These are phyloP conservation scores for Rhodotorula diobovata DNA, from an alignment of 768 basidiomycete genomes.

Conservation along the genomic window DNA sequence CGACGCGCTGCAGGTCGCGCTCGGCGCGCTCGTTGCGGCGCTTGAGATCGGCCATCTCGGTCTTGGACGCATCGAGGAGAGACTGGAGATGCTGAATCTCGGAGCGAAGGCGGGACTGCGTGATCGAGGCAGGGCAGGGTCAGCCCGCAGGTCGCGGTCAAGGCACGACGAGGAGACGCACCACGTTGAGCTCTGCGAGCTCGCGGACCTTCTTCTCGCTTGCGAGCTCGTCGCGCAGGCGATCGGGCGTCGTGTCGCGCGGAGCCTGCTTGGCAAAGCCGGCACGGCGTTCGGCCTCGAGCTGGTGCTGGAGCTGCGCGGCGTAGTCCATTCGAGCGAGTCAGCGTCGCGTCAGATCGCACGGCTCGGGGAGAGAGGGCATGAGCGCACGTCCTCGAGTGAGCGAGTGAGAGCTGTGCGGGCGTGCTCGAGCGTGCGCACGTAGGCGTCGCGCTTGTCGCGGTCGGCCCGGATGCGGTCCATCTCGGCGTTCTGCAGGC, in stretches of 20 bases:
- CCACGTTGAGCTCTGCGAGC: slow-evolving; percentile 42
- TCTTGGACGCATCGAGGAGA: slow-evolving; percentile 1
- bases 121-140: background rate
- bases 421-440: slow-evolving; percentile 29
- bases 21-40: slow-evolving; percentile 4
- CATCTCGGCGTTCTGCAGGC: slow-evolving; percentile 35
- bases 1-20: slow-evolving; percentile 28
- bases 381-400: slow-evolving; percentile 32
- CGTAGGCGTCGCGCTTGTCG: slow-evolving; percentile 32
- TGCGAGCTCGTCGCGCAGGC: slow-evolving; percentile 27
- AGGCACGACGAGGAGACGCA: background rate
- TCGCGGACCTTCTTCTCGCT: slow-evolving; percentile 41
- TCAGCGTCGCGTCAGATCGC: background rate
- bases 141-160: background rate
- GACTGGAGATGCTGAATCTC: slow-evolving; percentile 29
- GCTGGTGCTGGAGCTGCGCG: slow-evolving; percentile 30
- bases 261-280: slow-evolving; percentile 9
- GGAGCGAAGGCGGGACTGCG: slow-evolving; percentile 26
- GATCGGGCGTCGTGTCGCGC: slow-evolving; percentile 12
- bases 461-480: slow-evolving; percentile 30
- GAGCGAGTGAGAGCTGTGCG: slow-evolving; percentile 17
- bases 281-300: slow-evolving; percentile 29
- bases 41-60: slow-evolving; percentile 23
- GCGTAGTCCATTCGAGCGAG: too few relatives aligned
- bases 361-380: too few relatives aligned